A percentile compares a stretch with the other conserved stretches of the same genome.
Evolutionary conservation across 768 basidiomycete genomes (phyloP).

Genomic region (Podaxis carcinomalis): DNA sequence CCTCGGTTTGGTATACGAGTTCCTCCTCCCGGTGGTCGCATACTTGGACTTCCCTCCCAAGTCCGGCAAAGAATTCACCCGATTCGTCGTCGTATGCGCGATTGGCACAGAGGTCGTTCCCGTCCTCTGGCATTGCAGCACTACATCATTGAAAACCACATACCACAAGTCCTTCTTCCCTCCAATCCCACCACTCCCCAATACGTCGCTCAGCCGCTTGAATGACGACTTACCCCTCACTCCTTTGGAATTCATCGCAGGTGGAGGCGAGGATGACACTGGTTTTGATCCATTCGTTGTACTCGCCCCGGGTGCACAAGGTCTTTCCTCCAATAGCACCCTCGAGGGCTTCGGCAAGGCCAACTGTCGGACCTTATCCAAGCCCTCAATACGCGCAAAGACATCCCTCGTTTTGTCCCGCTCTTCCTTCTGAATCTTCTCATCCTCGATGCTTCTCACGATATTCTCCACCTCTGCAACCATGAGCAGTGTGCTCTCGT

Average conservation of each 20-base stretch:
- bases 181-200: slow-evolving; percentile 54
- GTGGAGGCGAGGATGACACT: slow-evolving; percentile 31
- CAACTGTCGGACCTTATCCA: slow-evolving; percentile 91
- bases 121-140: slow-evolving; percentile 84
- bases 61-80: slow-evolving; percentile 80
- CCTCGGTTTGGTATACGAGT: slow-evolving; percentile 74
- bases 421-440: slow-evolving; percentile 96
- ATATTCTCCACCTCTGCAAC: slow-evolving; percentile 96
- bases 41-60: slow-evolving; percentile 81
- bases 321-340: slow-evolving; percentile 79
- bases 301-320: slow-evolving; percentile 36
- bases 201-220: slow-evolving; percentile 86
- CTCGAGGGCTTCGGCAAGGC: slow-evolving; percentile 89
- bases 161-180: slow-evolving; percentile 91
- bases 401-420: slow-evolving; percentile 93
- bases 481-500: slow-evolving; percentile 94
- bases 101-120: slow-evolving; percentile 85
- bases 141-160: slow-evolving; percentile 94
- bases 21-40: slow-evolving; percentile 74
- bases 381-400: slow-evolving; percentile 92
- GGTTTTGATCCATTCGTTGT: slow-evolving; percentile 29
- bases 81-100: slow-evolving; percentile 59
- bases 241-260: slow-evolving; percentile 45
- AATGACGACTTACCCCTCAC: slow-evolving; percentile 84
- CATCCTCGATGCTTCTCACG: slow-evolving; percentile 95